Evolutionary conservation across 345 rosid species (phyloP).

Genomic region (Cardiospermum halicacabum): DNA sequence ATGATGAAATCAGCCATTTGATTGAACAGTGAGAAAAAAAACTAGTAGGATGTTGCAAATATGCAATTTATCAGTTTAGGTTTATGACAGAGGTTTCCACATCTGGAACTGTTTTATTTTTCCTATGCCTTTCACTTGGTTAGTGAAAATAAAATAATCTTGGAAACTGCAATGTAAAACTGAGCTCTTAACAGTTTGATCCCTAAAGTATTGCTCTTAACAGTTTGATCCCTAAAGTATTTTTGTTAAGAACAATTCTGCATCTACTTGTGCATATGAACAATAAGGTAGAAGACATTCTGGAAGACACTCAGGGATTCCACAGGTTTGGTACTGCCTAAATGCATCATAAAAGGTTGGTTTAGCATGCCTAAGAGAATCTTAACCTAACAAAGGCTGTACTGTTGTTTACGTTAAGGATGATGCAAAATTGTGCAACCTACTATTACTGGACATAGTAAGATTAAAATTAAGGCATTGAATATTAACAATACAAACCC

Average conservation of each 20-base stretch:
- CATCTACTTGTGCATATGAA: too few relatives aligned
- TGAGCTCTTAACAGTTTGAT: neutral
- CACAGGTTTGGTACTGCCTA: neutral
- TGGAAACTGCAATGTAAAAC: neutral
- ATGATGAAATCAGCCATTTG: neutral
- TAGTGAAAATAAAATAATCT: neutral
- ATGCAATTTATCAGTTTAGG: neutral
- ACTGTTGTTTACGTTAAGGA: neutral
- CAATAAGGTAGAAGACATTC: neutral
- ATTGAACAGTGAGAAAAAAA: neutral
- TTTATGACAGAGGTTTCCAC: neutral
- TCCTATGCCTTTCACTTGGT: too few relatives aligned
- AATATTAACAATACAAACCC: neutral
- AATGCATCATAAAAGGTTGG: neutral
- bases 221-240: neutral
- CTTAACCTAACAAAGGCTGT: neutral
- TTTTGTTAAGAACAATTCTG: neutral
- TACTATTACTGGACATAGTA: neutral
- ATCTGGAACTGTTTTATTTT: neutral
- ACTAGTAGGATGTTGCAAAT: neutral
- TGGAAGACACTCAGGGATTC: neutral
- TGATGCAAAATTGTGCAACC: neutral
- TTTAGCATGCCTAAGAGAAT: neutral
- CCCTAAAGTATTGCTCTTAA: neutral
- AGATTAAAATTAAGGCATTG: neutral